A percentile compares a stretch with the other conserved stretches of the same genome.
Evolutionary conservation across 257 asterid species (phyloP).

Genomic region (Solanum piurae): DNA sequence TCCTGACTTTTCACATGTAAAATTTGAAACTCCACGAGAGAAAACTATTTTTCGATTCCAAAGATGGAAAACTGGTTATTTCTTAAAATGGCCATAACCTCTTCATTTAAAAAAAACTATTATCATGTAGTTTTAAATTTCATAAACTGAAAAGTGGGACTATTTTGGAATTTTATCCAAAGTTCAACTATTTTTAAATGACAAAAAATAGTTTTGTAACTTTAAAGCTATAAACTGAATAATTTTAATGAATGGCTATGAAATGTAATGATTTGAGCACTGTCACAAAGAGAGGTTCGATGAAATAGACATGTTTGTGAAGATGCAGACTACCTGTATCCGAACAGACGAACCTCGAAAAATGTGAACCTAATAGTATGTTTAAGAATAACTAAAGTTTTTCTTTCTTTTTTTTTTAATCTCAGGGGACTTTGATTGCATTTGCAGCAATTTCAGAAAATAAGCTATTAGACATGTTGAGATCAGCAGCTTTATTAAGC

Average conservation of each 20-base stretch:
- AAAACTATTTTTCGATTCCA: neutral
- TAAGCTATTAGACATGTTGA: conserved; percentile 21
- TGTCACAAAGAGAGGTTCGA: neutral
- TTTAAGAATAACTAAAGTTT: neutral
- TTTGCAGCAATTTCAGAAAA: conserved; percentile 50
- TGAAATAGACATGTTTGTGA: too few relatives aligned
- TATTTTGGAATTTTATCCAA: too few relatives aligned
- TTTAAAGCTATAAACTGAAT: too few relatives aligned
- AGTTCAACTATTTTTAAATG: neutral
- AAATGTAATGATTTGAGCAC: neutral
- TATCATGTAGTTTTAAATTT: neutral
- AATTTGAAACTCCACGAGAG: neutral
- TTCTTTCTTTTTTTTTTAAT: too few relatives aligned
- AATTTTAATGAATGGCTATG: neutral
- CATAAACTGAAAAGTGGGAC: neutral
- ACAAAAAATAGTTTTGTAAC: too few relatives aligned
- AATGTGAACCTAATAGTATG: neutral
- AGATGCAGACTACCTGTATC: neutral
- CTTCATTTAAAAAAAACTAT: neutral
- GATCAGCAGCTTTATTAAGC: conserved; percentile 63
- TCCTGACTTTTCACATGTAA: neutral
- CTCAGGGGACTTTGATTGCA: conserved; percentile 74
- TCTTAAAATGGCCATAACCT: neutral
- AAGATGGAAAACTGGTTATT: neutral
- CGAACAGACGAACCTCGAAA: neutral